phyloP scores from a whole-genome alignment of 2,329 filamentous ascomycete species.

The Penicillium sp. region DNA sequence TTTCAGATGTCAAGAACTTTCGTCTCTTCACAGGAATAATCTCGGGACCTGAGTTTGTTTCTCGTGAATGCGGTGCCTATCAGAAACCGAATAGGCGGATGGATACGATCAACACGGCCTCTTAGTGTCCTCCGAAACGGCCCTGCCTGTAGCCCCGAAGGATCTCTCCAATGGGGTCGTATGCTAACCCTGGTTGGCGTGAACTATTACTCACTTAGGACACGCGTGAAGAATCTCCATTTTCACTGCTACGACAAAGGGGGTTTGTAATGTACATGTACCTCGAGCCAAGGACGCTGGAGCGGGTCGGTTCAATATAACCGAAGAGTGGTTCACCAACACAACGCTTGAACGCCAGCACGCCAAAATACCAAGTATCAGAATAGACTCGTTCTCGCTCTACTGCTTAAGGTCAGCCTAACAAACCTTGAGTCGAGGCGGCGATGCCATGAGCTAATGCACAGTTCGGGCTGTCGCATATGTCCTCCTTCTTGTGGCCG shows the following conservation, averaged over 20 bases:
- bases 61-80: not conserved
- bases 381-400: constrained; percentile 23
- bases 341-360: constrained; percentile 8
- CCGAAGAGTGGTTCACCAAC: constrained; percentile 30
- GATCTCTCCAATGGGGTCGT: constrained; percentile 9
- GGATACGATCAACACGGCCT: constrained; percentile 25
- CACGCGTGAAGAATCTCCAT: constrained; percentile 8
- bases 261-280: constrained; percentile 21
- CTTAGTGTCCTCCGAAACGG: constrained; percentile 18
- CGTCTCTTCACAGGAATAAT: not conserved
- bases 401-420: constrained; percentile 30
- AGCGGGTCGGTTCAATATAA: constrained; percentile 30
- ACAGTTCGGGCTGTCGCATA: constrained; percentile 25
- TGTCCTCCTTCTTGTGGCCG: constrained; percentile 25
- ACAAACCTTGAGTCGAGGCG: constrained; percentile 28
- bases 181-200: constrained; percentile 14
- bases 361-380: constrained; percentile 24
- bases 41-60: not conserved
- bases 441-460: constrained; percentile 30
- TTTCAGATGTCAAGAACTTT: constrained; percentile 14
- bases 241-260: constrained; percentile 13
- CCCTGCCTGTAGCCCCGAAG: constrained; percentile 12
- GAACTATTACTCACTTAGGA: constrained; percentile 17
- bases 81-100: constrained; percentile 7
- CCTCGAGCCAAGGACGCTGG: constrained; percentile 23